Evolutionary conservation across 257 asterid genomes (phyloP).

Genomic region (Ehretia macrophylla): DNA sequence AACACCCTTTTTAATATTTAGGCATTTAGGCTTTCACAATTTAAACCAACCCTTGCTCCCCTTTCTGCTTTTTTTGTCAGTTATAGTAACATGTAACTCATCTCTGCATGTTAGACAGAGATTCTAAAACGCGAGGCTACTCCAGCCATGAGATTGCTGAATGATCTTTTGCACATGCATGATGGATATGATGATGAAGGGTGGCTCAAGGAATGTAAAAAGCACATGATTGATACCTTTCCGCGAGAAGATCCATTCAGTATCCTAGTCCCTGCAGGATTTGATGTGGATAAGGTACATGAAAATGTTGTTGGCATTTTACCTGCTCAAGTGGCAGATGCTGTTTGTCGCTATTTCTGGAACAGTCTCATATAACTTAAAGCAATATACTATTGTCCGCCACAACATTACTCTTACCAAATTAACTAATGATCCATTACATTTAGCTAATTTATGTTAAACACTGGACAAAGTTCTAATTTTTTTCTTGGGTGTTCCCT

Average conservation of each 20-base stretch:
- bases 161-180: constrained; percentile 77
- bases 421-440: too few species aligned
- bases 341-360: neutral
- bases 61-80: neutral
- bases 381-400: too few species aligned
- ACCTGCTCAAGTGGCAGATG: neutral
- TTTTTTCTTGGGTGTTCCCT: too few species aligned
- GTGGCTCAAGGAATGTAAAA: constrained; percentile 87
- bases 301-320: neutral
- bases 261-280: constrained; percentile 86
- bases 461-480: neutral
- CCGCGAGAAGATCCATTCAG: constrained; percentile 97
- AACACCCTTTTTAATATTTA: neutral
- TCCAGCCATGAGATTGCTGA: constrained; percentile 88
- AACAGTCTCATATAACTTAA: too few species aligned
- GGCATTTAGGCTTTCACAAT: neutral
- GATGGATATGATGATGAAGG: constrained; percentile 83
- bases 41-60: neutral
- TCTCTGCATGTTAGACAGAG: constrained; percentile 50
- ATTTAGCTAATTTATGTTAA: too few species aligned
- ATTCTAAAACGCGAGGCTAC: constrained; percentile 83
- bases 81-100: neutral
- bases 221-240: constrained; percentile 71
- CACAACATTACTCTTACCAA: too few species aligned
- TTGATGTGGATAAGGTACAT: constrained; percentile 75